Evolutionary conservation across 306 rosid genomes (phyloP).

Genomic region (Gillenia trifoliata): DNA sequence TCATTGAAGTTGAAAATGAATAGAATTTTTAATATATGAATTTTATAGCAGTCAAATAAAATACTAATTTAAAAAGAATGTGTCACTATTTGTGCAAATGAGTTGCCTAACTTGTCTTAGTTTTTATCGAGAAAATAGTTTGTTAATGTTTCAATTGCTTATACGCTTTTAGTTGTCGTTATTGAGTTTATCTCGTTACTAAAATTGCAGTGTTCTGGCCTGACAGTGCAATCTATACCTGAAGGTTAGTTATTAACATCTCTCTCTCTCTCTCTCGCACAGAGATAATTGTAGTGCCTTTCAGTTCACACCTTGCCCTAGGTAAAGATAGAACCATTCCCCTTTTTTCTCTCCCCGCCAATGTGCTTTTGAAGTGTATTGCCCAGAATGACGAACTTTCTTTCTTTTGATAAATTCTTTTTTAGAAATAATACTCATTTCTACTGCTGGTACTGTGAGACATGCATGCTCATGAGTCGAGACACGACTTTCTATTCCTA

Average conservation of each 20-base stretch:
- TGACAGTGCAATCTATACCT: conserved; percentile 42
- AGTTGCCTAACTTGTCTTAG: not conserved
- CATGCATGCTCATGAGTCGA: no score
- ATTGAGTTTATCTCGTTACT: conserved; percentile 5
- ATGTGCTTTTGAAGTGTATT: not conserved
- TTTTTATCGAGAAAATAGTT: not conserved
- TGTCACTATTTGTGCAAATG: not conserved
- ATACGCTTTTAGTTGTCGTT: not conserved
- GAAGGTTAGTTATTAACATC: conserved; percentile 38
- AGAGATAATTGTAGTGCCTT: not conserved
- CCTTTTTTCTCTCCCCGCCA: not conserved
- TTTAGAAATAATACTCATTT: no score
- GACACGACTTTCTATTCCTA: not conserved
- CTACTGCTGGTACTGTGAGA: no score
- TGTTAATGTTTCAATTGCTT: not conserved
- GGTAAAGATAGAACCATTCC: not conserved
- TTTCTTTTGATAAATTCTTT: no score
- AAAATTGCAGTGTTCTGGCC: conserved; percentile 49
- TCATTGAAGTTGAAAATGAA: not conserved
- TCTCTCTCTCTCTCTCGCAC: conserved; percentile 8
- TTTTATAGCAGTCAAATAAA: not conserved
- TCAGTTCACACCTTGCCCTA: no score
- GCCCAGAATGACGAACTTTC: not conserved
- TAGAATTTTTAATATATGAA: not conserved
- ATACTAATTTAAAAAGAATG: no score